Evolutionary conservation across 1,284 basidiomycete genomes (phyloP), one percentile per base, ranked within the genome.

Genomic region (Coriolopsis trogii): DNA sequence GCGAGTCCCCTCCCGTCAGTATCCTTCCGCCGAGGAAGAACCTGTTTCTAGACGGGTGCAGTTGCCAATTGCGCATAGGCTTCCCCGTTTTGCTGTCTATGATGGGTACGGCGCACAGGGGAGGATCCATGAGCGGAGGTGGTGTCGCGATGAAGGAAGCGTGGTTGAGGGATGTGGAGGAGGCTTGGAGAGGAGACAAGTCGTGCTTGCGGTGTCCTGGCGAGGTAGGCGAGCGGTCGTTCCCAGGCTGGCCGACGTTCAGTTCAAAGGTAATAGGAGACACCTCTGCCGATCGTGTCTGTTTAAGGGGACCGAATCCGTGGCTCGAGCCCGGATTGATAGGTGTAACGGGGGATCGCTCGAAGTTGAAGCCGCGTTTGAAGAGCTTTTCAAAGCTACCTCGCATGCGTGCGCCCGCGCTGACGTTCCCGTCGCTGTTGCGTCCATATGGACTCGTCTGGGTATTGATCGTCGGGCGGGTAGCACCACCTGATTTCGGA

Each of bases 1-100:
- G 85, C 20, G 82, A 80, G 70, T 96, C 94, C 4, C 91, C 91
- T n/a, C 93, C 93, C 0, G 88, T 89, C 59, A 96, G 71, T 12
- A 92, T 52, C 47, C 75, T 78, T 0, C 94, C 95, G 1, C 75
- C 62, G 44, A 87, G 73, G 64, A 88, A 87, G 70, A 91, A 95
- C n/a, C 73, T 76, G 69, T 91, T 92, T 50, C 80, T 74, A 4
- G 88, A 90, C 3, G 84, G 83, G 64, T 89, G 81, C 30, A 75
- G 64, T 58, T 84, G 71, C 68, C 86, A 86, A 44, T 82, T 81
- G 40, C 79, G 79, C 41, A 80, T 60, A 16, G 65, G 64, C 51
- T 74, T 73, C 3, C 71, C 70, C 3, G 77, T 76, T 41, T 66
- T 64, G n/a, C 62, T 70, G 62, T 75, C 67, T 16, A 73, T 54